These are phyloP conservation scores for Stereocaulon alpinum DNA, from an alignment of 495 filamentous ascomycete species.

Conservation along the genomic window DNA sequence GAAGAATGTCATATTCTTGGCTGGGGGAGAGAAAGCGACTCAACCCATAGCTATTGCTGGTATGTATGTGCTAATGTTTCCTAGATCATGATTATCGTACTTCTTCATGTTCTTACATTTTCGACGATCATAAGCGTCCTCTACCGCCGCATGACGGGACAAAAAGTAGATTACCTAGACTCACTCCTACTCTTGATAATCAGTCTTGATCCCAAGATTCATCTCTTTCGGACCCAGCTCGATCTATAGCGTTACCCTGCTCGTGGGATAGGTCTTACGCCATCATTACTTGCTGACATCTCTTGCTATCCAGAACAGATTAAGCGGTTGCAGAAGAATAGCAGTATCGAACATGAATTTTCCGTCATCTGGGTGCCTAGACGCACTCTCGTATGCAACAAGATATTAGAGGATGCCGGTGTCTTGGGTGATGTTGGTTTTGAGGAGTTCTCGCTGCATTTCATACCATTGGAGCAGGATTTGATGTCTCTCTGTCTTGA, in stretches of 20 bases:
- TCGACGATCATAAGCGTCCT: not conserved
- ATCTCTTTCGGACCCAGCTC: constrained; percentile 23
- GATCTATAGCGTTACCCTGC: constrained; percentile 35
- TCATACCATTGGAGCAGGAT: constrained; percentile 85
- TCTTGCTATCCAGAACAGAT: constrained; percentile 61
- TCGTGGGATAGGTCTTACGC: constrained; percentile 30
- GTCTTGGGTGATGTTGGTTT: constrained; percentile 88
- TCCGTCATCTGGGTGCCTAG: constrained; percentile 88
- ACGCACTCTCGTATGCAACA: constrained; percentile 81
- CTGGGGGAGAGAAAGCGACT: constrained; percentile 73
- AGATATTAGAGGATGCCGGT: constrained; percentile 85
- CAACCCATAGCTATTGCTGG: constrained; percentile 79
- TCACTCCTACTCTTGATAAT: constrained; percentile 46
- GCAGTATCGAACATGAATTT: constrained; percentile 85
- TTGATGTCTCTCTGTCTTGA: constrained; percentile 85
- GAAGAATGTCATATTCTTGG: constrained; percentile 89
- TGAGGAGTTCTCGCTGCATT: constrained; percentile 73
- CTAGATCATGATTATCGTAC: constrained; percentile 7
- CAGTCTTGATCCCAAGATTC: constrained; percentile 58
- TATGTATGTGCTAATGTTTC: constrained; percentile 40
- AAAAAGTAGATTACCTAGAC: constrained; percentile 55
- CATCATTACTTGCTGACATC: constrained; percentile 52
- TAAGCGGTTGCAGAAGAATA: constrained; percentile 73
- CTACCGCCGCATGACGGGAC: constrained; percentile 21
- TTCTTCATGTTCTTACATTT: not conserved